phyloP scores from a whole-genome alignment of 441 rosid species.

The Kokia cookei region DNA sequence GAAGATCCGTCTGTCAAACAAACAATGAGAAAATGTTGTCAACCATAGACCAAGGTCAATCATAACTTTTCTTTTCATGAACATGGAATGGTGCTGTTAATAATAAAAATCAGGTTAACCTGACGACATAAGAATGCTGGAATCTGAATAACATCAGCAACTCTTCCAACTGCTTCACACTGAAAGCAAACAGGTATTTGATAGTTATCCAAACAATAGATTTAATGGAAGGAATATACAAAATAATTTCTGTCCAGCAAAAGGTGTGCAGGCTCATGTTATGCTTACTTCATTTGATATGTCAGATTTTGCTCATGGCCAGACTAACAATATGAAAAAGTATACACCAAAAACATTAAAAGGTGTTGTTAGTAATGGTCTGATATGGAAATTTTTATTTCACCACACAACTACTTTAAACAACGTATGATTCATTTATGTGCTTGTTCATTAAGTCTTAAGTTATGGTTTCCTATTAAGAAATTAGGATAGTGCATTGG shows the following conservation, averaged over 20 bases:
- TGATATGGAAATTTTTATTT: neutral
- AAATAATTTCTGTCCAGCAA: neutral
- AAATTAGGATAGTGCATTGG: neutral
- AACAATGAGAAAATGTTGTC: neutral
- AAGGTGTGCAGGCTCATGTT: neutral
- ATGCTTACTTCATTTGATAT: neutral
- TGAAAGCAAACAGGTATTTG: conserved; percentile 19
- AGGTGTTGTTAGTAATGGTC: neutral
- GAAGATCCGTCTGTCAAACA: conserved; percentile 70
- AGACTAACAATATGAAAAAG: neutral
- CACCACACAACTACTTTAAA: neutral
- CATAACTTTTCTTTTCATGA: neutral
- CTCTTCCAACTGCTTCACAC: conserved; percentile 81
- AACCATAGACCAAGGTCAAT: neutral
- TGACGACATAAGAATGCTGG: conserved; percentile 97
- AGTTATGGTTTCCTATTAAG: neutral
- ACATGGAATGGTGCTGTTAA: neutral
- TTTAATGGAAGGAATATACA: neutral
- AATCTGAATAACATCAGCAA: conserved; percentile 87
- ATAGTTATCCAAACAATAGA: neutral
- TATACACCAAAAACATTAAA: neutral
- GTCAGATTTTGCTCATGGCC: neutral
- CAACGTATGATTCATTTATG: neutral
- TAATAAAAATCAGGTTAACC: conserved; percentile 32
- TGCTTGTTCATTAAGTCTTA: neutral